Evolutionary conservation across 352 stramenopile species (phyloP).

Genomic region (Globisporangium camurandrum): DNA sequence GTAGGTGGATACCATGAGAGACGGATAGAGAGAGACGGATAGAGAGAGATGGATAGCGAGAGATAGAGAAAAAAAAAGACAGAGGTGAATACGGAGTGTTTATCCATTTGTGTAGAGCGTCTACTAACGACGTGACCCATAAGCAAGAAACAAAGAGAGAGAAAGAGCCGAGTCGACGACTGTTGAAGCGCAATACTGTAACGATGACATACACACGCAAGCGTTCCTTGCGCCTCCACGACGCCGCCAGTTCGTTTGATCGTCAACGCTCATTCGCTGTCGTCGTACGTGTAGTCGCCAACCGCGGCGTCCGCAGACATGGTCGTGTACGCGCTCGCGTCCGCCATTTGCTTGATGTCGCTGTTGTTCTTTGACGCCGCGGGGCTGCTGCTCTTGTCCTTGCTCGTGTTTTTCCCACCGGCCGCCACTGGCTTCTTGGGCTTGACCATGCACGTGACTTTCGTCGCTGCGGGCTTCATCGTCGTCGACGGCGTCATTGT

Average conservation of each 20-base stretch:
- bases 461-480: constrained; percentile 6
- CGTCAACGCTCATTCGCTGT: not conserved
- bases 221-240: too few relatives aligned
- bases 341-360: not conserved
- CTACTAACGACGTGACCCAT: too few relatives aligned
- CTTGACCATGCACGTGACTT: not conserved
- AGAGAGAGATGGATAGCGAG: constrained; percentile 1
- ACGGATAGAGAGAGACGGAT: too few relatives aligned
- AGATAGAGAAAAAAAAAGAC: not conserved
- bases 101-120: too few relatives aligned
- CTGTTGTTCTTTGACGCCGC: not conserved
- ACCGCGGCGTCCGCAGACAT: too few relatives aligned
- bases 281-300: not conserved
- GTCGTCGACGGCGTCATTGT: constrained; percentile 8
- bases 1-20: too few relatives aligned
- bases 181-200: too few relatives aligned
- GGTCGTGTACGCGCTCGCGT: too few relatives aligned
- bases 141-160: too few relatives aligned
- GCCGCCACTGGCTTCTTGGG: constrained; percentile 2
- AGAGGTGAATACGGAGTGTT: not conserved
- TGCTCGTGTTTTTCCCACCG: too few relatives aligned
- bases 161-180: too few relatives aligned
- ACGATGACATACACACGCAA: too few relatives aligned
- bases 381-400: not conserved
- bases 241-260: not conserved